Base-by-base conservation (phyloP, 768 basidiomycete species). In the Russula abietina region DNA sequence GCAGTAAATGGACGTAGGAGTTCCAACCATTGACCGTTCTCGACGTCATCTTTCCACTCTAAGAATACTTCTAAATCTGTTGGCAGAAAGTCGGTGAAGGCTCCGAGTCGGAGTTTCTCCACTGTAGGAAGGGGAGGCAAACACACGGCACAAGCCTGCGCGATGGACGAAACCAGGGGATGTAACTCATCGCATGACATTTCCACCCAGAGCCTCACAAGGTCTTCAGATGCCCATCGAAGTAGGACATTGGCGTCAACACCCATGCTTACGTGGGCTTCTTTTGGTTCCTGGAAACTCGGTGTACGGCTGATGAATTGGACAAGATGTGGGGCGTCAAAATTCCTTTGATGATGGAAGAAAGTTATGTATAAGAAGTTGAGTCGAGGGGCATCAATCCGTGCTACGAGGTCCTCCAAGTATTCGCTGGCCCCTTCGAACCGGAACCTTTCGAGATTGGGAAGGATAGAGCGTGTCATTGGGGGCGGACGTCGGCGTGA, bases 241-340 rank as follows among this genome's bases (percentile, higher is more conserved):
- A 45, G n/a, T 22, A 0, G 1, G n/a, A 45, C 10, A 9, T 10
- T 4, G 8, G 3, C 43, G 9, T 22, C 0, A 11, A 0, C 8
- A 11, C 3, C 3, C 9, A 45, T 22, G 43, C 2, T 0, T n/a
- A 45, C 8, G 5, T 1, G 0, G 8, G n/a, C 19, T 43, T 43
- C n/a, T 11, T 22, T 11, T n/a, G 8, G n/a, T 22, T 10, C n/a
- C 9, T 45, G 8, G 19, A 45, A 45, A 2, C 10, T 22, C 11
- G 43, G 19, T 22, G 43, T 45, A n/a, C 43, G 43, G 11, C n/a
- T 11, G n/a, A 45, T 45, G 43, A 45, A 45, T n/a, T 19, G 43
- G 43, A n/a, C 19, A n/a, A 45, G 43, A 4, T 10, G n/a, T n/a
- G 43, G 43, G n/a, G 43, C 19, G 10, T 45, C 43, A n/a, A 22